Evolutionary conservation across 306 rosid species (phyloP), one percentile per base, ranked within the genome.

Genomic region (Datisca glomerata): DNA sequence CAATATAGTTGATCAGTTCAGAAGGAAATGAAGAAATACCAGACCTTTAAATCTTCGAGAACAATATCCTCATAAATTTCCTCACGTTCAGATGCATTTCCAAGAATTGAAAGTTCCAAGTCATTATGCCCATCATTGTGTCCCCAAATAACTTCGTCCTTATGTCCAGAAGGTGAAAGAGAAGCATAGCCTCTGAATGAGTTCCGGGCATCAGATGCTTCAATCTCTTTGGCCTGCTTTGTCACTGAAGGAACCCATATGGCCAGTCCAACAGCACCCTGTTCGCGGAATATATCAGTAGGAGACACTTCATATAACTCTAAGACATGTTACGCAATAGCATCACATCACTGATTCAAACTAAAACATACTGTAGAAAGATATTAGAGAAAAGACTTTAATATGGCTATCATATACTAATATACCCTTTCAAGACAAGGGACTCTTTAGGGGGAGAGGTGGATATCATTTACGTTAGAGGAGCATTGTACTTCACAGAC

Each of bases 241-340:
- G 93, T 58, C 67, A 89, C 93, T 16, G 98, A 80, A 54, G 98
- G 98, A 53, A 89, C 98, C 98, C 98, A 89, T 59, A 89, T 89
- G 56, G 98, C 98, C 78, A 89, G 75, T 56, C 98, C 96, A 72
- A 89, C 98, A 29, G 98, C 98, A 8, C 96, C 98, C 98, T 89
- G 59, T n/a, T n/a, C n/a, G n/a, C n/a, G n/a, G n/a, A n/a, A n/a
- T n/a, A n/a, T n/a, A n/a, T n/a, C n/a, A n/a, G n/a, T n/a, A n/a
- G n/a, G n/a, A n/a, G n/a, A n/a, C n/a, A n/a, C n/a, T n/a, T n/a
- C n/a, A n/a, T n/a, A n/a, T n/a, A n/a, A n/a, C n/a, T n/a, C n/a
- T n/a, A n/a, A n/a, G n/a, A n/a, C n/a, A n/a, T n/a, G n/a, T n/a
- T n/a, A n/a, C n/a, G n/a, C n/a, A n/a, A n/a, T n/a, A n/a, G n/a